These are phyloP conservation scores for Emydomyces testavorans DNA, from an alignment of 2,329 filamentous ascomycete species.

Conservation along the genomic window DNA sequence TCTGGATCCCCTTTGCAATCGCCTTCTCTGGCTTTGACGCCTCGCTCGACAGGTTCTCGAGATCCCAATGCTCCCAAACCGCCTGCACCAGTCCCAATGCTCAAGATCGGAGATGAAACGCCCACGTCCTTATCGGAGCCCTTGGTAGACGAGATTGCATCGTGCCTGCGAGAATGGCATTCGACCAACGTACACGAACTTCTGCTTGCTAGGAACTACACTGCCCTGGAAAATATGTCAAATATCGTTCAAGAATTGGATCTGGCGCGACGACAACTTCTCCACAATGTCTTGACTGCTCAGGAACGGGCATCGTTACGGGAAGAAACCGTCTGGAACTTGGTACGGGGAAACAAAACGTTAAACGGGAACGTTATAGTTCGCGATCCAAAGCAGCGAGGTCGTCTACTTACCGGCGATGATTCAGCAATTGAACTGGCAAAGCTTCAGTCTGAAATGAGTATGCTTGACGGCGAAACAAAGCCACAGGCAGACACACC, in stretches of 20 bases:
- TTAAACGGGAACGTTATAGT: constrained; percentile 91
- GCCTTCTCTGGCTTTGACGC: constrained; percentile 27
- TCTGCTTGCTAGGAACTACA: constrained; percentile 70
- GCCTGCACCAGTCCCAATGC: constrained; percentile 85
- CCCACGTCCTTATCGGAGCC: constrained; percentile 81
- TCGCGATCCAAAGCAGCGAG: constrained; percentile 69
- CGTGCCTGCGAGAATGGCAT: constrained; percentile 94
- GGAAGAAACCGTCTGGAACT: constrained; percentile 87
- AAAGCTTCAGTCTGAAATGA: constrained; percentile 90
- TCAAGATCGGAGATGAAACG: constrained; percentile 95
- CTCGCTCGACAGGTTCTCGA: constrained; percentile 34
- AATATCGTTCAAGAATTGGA: constrained; percentile 73
- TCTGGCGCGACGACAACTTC: constrained; percentile 71
- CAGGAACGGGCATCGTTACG: constrained; percentile 71
- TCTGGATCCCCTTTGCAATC: constrained; percentile 24
- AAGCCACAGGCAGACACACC: constrained; percentile 54
- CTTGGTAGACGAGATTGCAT: constrained; percentile 92
- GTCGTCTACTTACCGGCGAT: constrained; percentile 76
- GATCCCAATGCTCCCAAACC: constrained; percentile 59
- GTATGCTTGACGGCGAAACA: constrained; percentile 74
- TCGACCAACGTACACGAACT: constrained; percentile 92
- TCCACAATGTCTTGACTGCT: constrained; percentile 84
- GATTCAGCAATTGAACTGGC: constrained; percentile 89
- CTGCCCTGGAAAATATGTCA: constrained; percentile 67
- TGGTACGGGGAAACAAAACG: constrained; percentile 88